Conservation (phyloP, 345 rosid species). For the Zanthoxylum bungeanum region DNA sequence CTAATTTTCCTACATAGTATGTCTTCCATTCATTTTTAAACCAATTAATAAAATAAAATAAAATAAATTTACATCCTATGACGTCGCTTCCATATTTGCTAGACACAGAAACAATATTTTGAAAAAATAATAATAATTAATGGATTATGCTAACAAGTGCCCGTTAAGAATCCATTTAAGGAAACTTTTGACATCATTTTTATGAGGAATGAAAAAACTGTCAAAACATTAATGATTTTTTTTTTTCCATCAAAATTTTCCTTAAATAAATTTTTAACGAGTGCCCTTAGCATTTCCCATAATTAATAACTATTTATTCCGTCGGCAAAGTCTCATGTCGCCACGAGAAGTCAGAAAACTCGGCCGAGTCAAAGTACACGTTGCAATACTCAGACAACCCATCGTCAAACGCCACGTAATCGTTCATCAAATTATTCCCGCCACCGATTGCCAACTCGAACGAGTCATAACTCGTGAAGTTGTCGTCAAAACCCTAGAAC, state of each 20-base stretch:
- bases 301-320: too few species aligned
- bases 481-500: slow-evolving; percentile 38
- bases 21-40: neutral
- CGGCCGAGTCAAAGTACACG: slow-evolving; percentile 30
- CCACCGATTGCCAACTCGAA: slow-evolving; percentile 25
- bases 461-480: slow-evolving; percentile 32
- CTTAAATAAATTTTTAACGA: too few species aligned
- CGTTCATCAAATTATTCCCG: neutral
- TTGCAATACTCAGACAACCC: slow-evolving; percentile 38
- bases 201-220: too few species aligned
- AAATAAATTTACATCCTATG: slow-evolving; percentile 17
- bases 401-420: too few species aligned
- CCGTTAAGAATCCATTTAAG: too few species aligned
- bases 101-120: neutral
- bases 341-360: slow-evolving; percentile 21
- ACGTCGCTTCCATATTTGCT: neutral
- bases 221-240: too few species aligned
- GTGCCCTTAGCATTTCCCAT: too few species aligned
- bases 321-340: slow-evolving; percentile 30
- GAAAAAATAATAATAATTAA: too few species aligned
- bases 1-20: slow-evolving; percentile 6
- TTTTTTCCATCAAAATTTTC: neutral
- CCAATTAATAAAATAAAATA: neutral
- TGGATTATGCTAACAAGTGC: too few species aligned
- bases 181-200: too few species aligned